Conservation (phyloP, 1,284 basidiomycete species). For the Singerocomus inundabilis region DNA sequence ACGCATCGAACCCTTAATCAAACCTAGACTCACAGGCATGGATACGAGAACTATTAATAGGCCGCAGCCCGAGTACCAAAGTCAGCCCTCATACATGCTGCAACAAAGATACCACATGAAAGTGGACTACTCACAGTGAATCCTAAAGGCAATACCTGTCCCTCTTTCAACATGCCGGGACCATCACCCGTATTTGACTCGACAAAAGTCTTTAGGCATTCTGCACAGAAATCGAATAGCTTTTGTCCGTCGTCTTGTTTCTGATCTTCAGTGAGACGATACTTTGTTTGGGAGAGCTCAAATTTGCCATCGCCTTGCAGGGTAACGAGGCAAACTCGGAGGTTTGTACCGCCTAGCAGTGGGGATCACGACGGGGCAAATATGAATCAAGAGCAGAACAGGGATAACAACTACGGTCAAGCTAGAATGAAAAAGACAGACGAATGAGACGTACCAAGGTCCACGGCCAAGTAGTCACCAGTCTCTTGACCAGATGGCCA, state of each 20-base stretch:
- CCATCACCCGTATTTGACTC: conserved; percentile 66
- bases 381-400: neutral
- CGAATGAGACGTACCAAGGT: conserved; percentile 66
- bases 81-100: conserved; percentile 1
- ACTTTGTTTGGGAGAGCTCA: conserved; percentile 97
- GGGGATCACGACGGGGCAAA: neutral
- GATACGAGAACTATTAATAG: conserved; percentile 82
- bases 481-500: conserved; percentile 91
- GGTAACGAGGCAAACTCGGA: conserved; percentile 95
- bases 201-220: conserved; percentile 90
- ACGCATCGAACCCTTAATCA: neutral
- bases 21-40: conserved; percentile 70
- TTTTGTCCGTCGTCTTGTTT: conserved; percentile 96
- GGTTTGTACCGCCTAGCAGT: conserved; percentile 81
- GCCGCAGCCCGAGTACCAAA: neutral
- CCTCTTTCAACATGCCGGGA: conserved; percentile 62
- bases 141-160: conserved; percentile 79
- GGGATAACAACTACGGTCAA: neutral
- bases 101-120: neutral
- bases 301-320: conserved; percentile 93
- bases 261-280: conserved; percentile 95
- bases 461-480: conserved; percentile 91
- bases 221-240: conserved; percentile 96
- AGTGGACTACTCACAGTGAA: conserved; percentile 74
- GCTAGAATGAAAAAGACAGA: neutral